Conservation (phyloP, 2,329 filamentous ascomycete species). For the Cercospora zeae-maydis region DNA sequence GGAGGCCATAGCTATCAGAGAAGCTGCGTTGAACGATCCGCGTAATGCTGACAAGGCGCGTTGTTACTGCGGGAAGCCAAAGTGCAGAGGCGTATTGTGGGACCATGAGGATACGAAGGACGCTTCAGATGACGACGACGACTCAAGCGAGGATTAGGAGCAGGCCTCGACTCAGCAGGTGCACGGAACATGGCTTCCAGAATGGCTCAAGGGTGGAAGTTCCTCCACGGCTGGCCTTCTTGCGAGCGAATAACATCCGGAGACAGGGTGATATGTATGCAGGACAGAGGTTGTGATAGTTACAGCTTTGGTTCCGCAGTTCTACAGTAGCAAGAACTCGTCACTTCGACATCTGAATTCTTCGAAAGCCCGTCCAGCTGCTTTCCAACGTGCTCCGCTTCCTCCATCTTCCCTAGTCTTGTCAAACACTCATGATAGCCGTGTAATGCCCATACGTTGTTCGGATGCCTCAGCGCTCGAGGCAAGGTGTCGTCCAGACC, state of each 20-base stretch:
- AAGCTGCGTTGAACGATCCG: slow-evolving; percentile 47
- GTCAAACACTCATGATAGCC: slow-evolving; percentile 70
- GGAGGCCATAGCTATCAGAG: slow-evolving; percentile 26
- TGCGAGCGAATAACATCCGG: background rate
- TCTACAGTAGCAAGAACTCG: slow-evolving; percentile 57
- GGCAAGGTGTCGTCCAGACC: slow-evolving; percentile 53
- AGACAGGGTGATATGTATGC: background rate
- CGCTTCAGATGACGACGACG: background rate
- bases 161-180: background rate
- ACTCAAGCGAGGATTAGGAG: background rate
- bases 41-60: slow-evolving; percentile 44
- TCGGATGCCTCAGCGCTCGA: slow-evolving; percentile 62
- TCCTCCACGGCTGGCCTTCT: background rate
- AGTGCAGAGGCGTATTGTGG: slow-evolving; percentile 70
- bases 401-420: slow-evolving; percentile 41
- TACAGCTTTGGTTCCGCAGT: background rate
- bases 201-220: background rate
- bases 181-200: background rate
- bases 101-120: background rate
- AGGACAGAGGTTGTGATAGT: background rate
- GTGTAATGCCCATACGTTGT: slow-evolving; percentile 72
- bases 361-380: slow-evolving; percentile 53
- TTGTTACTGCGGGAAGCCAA: slow-evolving; percentile 58
- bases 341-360: slow-evolving; percentile 58
- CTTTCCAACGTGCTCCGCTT: slow-evolving; percentile 48